phyloP scores from a whole-genome alignment of 768 basidiomycete genomes.

The Suillus occidentalis region DNA sequence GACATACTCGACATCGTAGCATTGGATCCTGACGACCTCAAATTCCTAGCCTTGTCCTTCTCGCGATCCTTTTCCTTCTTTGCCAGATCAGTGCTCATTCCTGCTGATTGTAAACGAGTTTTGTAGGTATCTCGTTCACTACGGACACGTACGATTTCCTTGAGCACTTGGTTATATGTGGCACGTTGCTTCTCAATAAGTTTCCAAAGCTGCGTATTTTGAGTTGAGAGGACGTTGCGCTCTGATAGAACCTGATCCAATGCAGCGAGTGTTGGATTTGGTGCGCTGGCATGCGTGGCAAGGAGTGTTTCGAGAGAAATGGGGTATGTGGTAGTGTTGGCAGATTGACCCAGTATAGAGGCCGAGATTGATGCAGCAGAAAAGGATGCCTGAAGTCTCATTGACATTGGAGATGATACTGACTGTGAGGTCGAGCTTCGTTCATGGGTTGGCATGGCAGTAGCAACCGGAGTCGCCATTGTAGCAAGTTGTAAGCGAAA shows the following conservation, averaged over 20 bases:
- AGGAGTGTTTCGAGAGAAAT: constrained; percentile 57
- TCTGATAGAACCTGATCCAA: constrained; percentile 79
- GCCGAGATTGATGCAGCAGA: constrained; percentile 27
- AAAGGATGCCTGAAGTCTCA: constrained; percentile 33
- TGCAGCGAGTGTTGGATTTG: constrained; percentile 57
- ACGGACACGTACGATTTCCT: constrained; percentile 84
- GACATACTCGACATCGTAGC: constrained; percentile 18
- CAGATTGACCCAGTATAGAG: constrained; percentile 28
- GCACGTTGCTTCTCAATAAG: constrained; percentile 88
- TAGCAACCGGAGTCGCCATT: constrained; percentile 7
- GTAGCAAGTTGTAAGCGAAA: background rate
- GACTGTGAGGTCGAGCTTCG: constrained; percentile 23
- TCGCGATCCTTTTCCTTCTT: constrained; percentile 29
- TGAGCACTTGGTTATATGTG: constrained; percentile 77
- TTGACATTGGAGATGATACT: constrained; percentile 29
- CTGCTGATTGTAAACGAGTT: constrained; percentile 31
- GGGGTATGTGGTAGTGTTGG: constrained; percentile 30
- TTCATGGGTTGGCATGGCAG: constrained; percentile 22
- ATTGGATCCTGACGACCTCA: constrained; percentile 26
- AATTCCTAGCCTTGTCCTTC: constrained; percentile 13
- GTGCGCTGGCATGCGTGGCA: constrained; percentile 48
- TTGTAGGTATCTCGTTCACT: constrained; percentile 71
- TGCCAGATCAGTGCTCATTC: constrained; percentile 39
- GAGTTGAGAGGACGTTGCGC: constrained; percentile 74
- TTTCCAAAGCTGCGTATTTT: constrained; percentile 94